Evolutionary conservation across 805 yeast genomes (phyloP).

Genomic region (Phaffomyces antillensis): DNA sequence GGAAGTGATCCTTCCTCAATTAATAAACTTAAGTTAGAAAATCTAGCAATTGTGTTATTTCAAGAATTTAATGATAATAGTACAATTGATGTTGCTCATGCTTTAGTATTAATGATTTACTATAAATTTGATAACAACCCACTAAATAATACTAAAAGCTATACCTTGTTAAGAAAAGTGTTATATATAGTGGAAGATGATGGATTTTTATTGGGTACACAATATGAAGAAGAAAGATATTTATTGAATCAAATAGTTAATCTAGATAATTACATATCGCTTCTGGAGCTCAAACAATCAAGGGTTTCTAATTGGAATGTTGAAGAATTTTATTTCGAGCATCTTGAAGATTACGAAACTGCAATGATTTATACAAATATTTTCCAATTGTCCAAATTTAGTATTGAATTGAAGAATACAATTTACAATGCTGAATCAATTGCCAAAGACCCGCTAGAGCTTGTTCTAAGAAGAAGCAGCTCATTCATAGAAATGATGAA

Average conservation of each 20-base stretch:
- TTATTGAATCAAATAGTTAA: not conserved
- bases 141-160: slow-evolving; percentile 9
- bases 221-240: not conserved
- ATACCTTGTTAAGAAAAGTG: slow-evolving; percentile 20
- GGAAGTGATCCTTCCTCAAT: slow-evolving; percentile 14
- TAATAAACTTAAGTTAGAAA: slow-evolving; percentile 21
- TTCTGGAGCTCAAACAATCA: slow-evolving; percentile 23
- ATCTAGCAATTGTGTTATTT: slow-evolving; percentile 17
- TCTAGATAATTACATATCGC: slow-evolving; percentile 14
- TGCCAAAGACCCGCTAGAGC: not conserved
- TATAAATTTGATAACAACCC: slow-evolving; percentile 12
- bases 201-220: not conserved
- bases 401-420: not conserved
- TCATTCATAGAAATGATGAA: not conserved
- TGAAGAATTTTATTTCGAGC: slow-evolving; percentile 13
- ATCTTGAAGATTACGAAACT: slow-evolving; percentile 17
- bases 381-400: not conserved
- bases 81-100: slow-evolving; percentile 25
- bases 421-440: slow-evolving; percentile 1
- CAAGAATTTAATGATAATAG: slow-evolving; percentile 1
- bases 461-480: not conserved
- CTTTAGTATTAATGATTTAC: slow-evolving; percentile 28
- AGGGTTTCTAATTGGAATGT: slow-evolving; percentile 21
- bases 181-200: slow-evolving; percentile 17
- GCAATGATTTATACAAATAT: slow-evolving; percentile 10